These are phyloP conservation scores for Coelastrella sp. DNA, from an alignment of 139 green algal genomes.

Conservation along the genomic window DNA sequence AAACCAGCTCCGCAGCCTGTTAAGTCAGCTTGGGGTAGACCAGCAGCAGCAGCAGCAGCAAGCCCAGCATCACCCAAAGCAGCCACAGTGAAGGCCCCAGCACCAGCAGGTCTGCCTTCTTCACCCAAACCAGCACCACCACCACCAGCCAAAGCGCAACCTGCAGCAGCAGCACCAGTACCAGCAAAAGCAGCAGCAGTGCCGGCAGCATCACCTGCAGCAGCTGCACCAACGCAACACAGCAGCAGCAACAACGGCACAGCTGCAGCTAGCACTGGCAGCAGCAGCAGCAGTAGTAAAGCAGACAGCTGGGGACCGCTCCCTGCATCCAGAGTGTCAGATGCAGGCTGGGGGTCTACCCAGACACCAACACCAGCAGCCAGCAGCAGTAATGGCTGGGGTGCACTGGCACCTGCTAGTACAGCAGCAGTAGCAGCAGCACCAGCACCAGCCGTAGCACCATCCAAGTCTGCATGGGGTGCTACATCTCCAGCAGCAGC, in stretches of 20 bases:
- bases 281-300: slow-evolving; percentile 26
- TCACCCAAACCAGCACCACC: neutral
- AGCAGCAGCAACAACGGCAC: neutral
- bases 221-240: neutral
- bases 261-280: neutral
- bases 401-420: neutral
- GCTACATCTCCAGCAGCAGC: slow-evolving; percentile 4
- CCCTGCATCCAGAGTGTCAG: neutral
- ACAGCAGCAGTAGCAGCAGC: neutral
- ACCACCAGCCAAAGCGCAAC: neutral
- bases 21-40: neutral
- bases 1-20: neutral
- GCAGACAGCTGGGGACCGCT: neutral
- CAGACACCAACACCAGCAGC: neutral
- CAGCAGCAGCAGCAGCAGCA: neutral
- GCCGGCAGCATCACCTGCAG: neutral
- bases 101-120: neutral
- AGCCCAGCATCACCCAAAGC: neutral
- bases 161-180: slow-evolving; percentile 29
- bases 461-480: slow-evolving; percentile 1
- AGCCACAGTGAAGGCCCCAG: neutral
- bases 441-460: neutral
- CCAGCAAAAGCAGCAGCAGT: slow-evolving; percentile 12
- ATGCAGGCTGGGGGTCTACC: neutral
- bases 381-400: neutral